These are phyloP conservation scores for Cryphonectria japonica DNA, from an alignment of 2,329 filamentous ascomycete species.

Conservation along the genomic window DNA sequence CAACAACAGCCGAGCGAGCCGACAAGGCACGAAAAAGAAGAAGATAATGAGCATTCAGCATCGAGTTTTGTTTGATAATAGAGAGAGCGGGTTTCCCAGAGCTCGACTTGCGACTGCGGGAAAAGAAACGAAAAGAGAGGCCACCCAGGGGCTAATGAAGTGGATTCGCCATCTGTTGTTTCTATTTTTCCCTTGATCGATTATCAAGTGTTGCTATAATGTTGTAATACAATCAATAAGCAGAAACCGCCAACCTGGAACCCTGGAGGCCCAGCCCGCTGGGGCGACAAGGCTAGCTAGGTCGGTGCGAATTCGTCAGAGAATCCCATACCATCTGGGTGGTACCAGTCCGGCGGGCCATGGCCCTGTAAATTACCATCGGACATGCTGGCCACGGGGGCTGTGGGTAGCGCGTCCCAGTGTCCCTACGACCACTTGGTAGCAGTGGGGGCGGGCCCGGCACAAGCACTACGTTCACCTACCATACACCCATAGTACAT, in stretches of 20 bases:
- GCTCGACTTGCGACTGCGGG: background rate
- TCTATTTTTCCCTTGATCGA: background rate
- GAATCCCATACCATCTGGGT: too few relatives aligned
- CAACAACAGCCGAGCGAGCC: background rate
- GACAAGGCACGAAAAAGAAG: background rate
- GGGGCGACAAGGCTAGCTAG: background rate
- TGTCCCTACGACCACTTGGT: background rate
- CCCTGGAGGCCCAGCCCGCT: background rate
- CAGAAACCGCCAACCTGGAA: background rate
- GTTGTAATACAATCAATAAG: background rate
- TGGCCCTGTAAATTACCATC: background rate
- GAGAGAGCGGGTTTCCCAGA: background rate
- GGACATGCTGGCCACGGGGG: background rate
- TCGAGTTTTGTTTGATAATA: background rate
- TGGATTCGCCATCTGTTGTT: background rate
- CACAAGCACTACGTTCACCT: background rate
- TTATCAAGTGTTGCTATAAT: background rate
- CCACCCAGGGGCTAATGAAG: background rate
- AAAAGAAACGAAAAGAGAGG: background rate
- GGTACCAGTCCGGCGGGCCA: background rate
- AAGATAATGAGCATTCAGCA: background rate
- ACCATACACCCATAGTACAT: background rate
- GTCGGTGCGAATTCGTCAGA: too few relatives aligned
- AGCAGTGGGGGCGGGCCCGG: slow-evolving; percentile 1
- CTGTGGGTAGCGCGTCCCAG: background rate